Evolutionary conservation across 2,329 filamentous ascomycete species (phyloP), one percentile per base, ranked within the genome.

Genomic region (Colletotrichum gloeosporioides): DNA sequence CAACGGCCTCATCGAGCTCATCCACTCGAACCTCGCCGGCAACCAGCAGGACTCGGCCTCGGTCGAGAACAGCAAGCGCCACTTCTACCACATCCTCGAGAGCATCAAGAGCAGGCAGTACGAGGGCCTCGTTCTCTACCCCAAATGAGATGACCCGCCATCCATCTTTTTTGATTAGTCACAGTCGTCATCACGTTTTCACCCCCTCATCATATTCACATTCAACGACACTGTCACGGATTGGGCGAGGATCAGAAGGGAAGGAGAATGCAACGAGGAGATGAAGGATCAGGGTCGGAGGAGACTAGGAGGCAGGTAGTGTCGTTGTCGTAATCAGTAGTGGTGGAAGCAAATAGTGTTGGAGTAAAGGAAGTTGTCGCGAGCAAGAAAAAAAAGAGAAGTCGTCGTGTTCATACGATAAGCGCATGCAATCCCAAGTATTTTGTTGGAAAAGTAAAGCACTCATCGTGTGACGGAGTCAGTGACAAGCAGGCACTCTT

Each of bases 1-100:
- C 78, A 99, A 99, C 83, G 97, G 97, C 5, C 92, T 99, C 67
- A 99, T 99, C 82, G 97, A 99, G 87, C 92, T 99, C 78, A 99
- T 99, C 82, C 96, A 99, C 85, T 98, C 96, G 27, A 99, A 99
- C 83, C 90, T 99, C 36, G 93, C 94, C 79, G 96, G 94, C 73
- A 97, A 95, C 83, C 93, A 95, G 82, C 92, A 94, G 80, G 95
- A 97, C 80, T 95, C 94, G 36, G 91, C 93, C 0, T 94, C 93
- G 27, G 90, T 99, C 67, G 97, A 99, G 82, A 95, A 93, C 78
- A 98, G 97, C 78, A 94, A 94, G 84, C 95, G 95, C 82, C 97
- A 99, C 86, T 99, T 99, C 86, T 92, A 98, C 85, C 93, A 98
- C 78, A 99, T 97, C 7, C 88, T 99, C 81, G 96, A 98, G 77